Percentiles rank a stretch among this genome's conserved stretches.
phyloP scores from a whole-genome alignment of 306 rosid genomes.

The Cajanus cajan region DNA sequence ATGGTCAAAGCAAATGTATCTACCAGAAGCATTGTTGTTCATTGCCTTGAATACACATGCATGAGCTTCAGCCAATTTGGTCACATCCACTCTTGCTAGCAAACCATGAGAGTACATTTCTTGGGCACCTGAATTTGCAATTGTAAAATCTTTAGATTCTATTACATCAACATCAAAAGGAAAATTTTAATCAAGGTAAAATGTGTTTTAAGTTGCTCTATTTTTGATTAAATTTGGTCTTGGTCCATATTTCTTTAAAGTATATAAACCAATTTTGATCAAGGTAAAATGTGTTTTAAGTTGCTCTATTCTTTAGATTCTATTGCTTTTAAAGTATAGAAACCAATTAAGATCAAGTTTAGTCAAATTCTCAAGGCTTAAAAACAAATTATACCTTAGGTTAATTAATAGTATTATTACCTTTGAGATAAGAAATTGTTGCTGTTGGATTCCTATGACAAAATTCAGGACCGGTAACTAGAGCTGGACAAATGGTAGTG shows the following conservation, averaged over 20 bases:
- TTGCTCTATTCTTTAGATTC: no score
- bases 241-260: no score
- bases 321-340: no score
- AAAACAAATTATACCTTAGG: no score
- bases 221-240: no score
- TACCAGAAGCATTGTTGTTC: constrained; percentile 56
- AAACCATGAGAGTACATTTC: constrained; percentile 65
- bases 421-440: constrained; percentile 90
- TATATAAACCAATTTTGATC: no score
- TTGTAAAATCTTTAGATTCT: background rate
- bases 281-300: no score
- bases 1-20: constrained; percentile 76
- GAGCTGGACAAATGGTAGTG: constrained; percentile 75
- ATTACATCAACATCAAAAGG: background rate
- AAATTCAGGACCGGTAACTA: constrained; percentile 69
- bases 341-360: no score
- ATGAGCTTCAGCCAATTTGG: constrained; percentile 67
- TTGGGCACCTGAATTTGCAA: constrained; percentile 52
- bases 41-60: constrained; percentile 59
- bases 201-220: no score
- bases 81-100: constrained; percentile 63
- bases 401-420: constrained; percentile 44
- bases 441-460: constrained; percentile 58
- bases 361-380: no score
- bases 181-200: background rate